These are phyloP conservation scores for Fistulinella prunicolor DNA, from an alignment of 768 basidiomycete genomes.

Conservation along the genomic window DNA sequence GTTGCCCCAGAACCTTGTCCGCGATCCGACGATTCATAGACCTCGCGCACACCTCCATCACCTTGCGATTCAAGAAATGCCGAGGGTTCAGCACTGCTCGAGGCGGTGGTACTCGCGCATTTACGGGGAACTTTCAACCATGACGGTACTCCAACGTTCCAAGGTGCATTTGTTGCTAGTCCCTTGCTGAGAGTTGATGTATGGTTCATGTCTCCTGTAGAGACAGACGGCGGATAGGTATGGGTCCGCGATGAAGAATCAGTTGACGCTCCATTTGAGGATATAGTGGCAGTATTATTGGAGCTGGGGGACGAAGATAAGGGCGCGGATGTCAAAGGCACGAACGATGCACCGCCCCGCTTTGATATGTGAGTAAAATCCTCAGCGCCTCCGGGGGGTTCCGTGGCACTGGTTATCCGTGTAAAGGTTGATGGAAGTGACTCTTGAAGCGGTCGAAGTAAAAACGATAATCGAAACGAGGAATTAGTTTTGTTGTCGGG, in stretches of 20 bases:
- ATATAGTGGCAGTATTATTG: slow-evolving; percentile 4
- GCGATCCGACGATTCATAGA: slow-evolving; percentile 38
- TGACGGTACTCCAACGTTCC: slow-evolving; percentile 68
- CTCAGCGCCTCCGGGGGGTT: slow-evolving; percentile 42
- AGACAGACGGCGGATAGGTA: slow-evolving; percentile 79
- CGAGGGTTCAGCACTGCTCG: slow-evolving; percentile 24
- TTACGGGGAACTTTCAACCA: slow-evolving; percentile 59
- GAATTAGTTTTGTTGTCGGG: slow-evolving; percentile 36
- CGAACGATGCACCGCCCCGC: slow-evolving; percentile 51
- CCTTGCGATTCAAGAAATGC: slow-evolving; percentile 22
- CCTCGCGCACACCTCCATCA: slow-evolving; percentile 50
- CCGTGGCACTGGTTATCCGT: slow-evolving; percentile 32
- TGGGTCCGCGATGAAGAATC: slow-evolving; percentile 45
- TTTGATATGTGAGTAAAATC: slow-evolving; percentile 73
- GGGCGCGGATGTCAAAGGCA: slow-evolving; percentile 53
- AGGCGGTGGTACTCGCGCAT: slow-evolving; percentile 34
- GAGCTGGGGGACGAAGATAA: slow-evolving; percentile 17
- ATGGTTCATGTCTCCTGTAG: slow-evolving; percentile 45
- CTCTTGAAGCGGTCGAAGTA: slow-evolving; percentile 70
- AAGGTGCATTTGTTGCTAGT: slow-evolving; percentile 35
- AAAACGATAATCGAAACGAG: slow-evolving; percentile 59
- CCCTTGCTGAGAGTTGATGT: slow-evolving; percentile 41
- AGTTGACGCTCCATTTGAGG: slow-evolving; percentile 13
- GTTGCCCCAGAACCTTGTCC: slow-evolving; percentile 31
- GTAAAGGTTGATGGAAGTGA: slow-evolving; percentile 38